Percentiles rank a stretch among this genome's conserved stretches.
phyloP scores from a whole-genome alignment of 2,329 filamentous ascomycete genomes.

The Albophoma yamanashiensis region DNA sequence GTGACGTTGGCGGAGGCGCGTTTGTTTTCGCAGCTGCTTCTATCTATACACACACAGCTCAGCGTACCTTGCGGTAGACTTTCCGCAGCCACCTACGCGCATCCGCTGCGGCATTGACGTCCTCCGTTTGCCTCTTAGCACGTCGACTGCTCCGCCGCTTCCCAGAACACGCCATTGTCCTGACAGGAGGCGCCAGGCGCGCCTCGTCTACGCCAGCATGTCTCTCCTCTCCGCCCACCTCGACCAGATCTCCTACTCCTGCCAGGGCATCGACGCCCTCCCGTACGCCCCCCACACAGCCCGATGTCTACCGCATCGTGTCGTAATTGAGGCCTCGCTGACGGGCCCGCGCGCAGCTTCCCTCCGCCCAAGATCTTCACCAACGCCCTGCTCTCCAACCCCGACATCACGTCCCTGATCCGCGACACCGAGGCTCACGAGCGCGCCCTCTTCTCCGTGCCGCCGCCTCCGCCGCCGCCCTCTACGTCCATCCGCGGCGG shows the following conservation, averaged over 20 bases:
- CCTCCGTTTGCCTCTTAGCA: not conserved
- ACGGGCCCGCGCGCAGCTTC: slow-evolving; percentile 48
- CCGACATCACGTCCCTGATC: slow-evolving; percentile 90
- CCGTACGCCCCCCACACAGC: slow-evolving; percentile 36
- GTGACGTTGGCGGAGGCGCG: not conserved
- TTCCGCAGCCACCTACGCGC: not conserved
- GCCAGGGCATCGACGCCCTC: slow-evolving; percentile 63
- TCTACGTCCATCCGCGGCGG: slow-evolving; percentile 21
- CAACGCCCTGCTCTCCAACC: slow-evolving; percentile 75
- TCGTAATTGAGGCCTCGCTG: too few relatives aligned
- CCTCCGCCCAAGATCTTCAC: slow-evolving; percentile 90
- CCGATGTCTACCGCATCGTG: not conserved
- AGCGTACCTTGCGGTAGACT: not conserved
- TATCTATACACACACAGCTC: not conserved
- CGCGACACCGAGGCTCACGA: slow-evolving; percentile 93
- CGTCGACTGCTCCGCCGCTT: not conserved
- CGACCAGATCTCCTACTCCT: slow-evolving; percentile 68
- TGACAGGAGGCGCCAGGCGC: not conserved
- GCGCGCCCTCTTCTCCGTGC: slow-evolving; percentile 86
- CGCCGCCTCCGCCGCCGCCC: slow-evolving; percentile 54
- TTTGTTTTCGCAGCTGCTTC: not conserved
- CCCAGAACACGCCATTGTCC: not conserved
- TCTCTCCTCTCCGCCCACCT: slow-evolving; percentile 59
- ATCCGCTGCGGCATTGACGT: not conserved
- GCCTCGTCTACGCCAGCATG: slow-evolving; percentile 34